These are phyloP conservation scores for Glycine latifolia DNA, from an alignment of 306 rosid genomes.

Conservation along the genomic window DNA sequence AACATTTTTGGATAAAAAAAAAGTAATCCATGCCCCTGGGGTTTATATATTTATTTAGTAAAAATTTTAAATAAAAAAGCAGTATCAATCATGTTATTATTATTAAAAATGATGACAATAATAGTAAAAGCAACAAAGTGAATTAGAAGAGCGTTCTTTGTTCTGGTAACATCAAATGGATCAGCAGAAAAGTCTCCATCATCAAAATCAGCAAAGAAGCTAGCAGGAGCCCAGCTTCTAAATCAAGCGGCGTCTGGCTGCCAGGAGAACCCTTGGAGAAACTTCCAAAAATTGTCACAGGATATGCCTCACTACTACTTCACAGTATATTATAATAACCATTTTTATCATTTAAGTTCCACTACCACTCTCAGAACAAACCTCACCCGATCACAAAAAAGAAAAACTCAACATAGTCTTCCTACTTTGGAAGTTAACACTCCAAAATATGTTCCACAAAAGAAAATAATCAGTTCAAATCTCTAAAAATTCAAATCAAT, in stretches of 20 bases:
- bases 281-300: slow-evolving; percentile 77
- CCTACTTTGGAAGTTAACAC: not conserved
- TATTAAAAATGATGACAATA: not conserved
- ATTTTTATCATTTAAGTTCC: not conserved
- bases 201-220: slow-evolving; percentile 40
- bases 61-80: not conserved
- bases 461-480: not conserved
- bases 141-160: slow-evolving; percentile 62
- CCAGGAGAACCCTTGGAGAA: slow-evolving; percentile 51
- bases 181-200: slow-evolving; percentile 47
- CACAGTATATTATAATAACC: slow-evolving; percentile 16
- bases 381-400: not conserved
- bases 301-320: slow-evolving; percentile 12
- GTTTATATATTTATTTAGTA: not conserved
- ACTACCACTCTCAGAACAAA: not conserved
- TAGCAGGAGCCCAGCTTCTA: slow-evolving; percentile 59
- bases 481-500: slow-evolving; percentile 15
- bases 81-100: not conserved
- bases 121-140: not conserved
- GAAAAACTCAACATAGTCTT: not conserved
- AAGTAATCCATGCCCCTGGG: no score
- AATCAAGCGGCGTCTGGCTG: slow-evolving; percentile 44
- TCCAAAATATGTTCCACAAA: not conserved
- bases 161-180: slow-evolving; percentile 69
- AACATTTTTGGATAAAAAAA: no score